Evolutionary conservation across 2,329 filamentous ascomycete genomes (phyloP).

Genomic region (Cercospora sp.): DNA sequence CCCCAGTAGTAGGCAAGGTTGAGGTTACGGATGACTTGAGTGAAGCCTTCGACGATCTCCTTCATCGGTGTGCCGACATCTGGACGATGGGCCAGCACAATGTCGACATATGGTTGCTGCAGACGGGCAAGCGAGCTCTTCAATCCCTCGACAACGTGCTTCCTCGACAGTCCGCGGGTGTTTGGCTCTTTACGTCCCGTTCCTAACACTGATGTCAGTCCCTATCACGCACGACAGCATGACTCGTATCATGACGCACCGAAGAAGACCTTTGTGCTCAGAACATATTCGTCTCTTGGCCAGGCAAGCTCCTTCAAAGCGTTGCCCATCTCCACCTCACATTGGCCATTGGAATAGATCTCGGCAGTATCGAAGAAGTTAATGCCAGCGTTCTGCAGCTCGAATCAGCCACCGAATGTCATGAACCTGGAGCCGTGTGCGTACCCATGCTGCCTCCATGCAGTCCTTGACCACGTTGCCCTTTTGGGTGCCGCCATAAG

Average conservation of each 20-base stretch:
- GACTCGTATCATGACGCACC: constrained; percentile 43
- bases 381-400: constrained; percentile 45
- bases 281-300: constrained; percentile 51
- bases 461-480: constrained; percentile 54
- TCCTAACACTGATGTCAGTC: not conserved
- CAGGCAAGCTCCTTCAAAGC: constrained; percentile 50
- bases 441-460: constrained; percentile 48
- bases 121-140: constrained; percentile 61
- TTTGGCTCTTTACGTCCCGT: constrained; percentile 58
- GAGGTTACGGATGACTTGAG: constrained; percentile 54
- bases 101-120: constrained; percentile 65
- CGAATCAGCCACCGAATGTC: constrained; percentile 3
- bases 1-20: constrained; percentile 66
- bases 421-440: not conserved
- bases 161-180: constrained; percentile 52
- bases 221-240: not conserved
- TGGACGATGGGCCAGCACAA: constrained; percentile 63
- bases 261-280: constrained; percentile 52
- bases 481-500: constrained; percentile 54
- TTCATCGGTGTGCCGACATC: constrained; percentile 52
- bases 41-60: constrained; percentile 60
- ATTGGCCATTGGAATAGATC: constrained; percentile 59
- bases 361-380: constrained; percentile 55
- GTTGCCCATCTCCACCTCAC: constrained; percentile 60
- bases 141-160: constrained; percentile 59